Evolutionary conservation across 202 grass and related monocot species (phyloP).

Genomic region (Alloteropsis angusta): DNA sequence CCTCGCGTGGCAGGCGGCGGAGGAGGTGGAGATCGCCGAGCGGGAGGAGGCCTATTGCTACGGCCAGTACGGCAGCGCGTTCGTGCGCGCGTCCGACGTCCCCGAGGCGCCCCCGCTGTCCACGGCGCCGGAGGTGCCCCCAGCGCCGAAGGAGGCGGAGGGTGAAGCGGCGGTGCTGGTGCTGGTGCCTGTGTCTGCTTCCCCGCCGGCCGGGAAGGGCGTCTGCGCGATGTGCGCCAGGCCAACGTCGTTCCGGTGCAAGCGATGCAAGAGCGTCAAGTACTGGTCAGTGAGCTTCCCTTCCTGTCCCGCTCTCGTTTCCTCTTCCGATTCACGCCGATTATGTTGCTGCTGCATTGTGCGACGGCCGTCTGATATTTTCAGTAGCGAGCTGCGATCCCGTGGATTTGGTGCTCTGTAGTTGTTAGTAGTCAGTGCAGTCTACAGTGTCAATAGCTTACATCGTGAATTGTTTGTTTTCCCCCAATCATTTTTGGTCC

Average conservation of each 20-base stretch:
- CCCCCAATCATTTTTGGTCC: neutral
- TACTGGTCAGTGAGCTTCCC: slow-evolving; percentile 58
- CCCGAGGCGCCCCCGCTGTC: neutral
- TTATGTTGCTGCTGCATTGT: slow-evolving; percentile 9
- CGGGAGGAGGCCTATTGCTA: slow-evolving; percentile 31
- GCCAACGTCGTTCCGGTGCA: slow-evolving; percentile 53
- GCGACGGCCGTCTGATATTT: neutral
- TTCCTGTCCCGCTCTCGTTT: slow-evolving; percentile 1
- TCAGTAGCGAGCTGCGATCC: neutral
- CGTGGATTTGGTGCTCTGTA: neutral
- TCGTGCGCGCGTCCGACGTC: neutral
- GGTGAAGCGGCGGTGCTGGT: neutral
- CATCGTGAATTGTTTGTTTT: neutral
- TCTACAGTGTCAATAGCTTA: neutral
- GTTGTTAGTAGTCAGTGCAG: neutral
- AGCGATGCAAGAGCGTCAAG: slow-evolving; percentile 74
- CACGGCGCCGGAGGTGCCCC: neutral
- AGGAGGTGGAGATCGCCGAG: slow-evolving; percentile 42
- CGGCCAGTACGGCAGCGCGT: slow-evolving; percentile 3
- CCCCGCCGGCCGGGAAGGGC: neutral
- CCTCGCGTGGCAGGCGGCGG: slow-evolving; percentile 41
- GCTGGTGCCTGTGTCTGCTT: neutral
- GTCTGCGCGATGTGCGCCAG: slow-evolving; percentile 53
- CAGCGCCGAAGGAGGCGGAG: neutral
- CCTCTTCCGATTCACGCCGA: neutral